Base-by-base conservation (phyloP, 1,284 basidiomycete genomes). In the Chalciporus sp. region DNA sequence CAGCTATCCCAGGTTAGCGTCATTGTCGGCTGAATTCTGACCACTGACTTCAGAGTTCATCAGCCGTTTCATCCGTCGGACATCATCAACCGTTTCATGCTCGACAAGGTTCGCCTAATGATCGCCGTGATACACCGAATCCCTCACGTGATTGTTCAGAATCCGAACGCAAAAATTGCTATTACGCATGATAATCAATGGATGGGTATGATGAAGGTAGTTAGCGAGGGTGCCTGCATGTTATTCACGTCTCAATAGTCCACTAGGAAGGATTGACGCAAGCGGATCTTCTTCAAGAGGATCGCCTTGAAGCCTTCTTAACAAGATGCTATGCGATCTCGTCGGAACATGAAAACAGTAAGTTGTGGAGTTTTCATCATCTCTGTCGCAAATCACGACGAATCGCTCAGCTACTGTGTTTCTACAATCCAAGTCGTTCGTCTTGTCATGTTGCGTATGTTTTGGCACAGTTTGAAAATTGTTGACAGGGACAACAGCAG, bases 121-220 rank as follows among this genome's bases (percentile, higher is more conserved):
- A n/a, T 16, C 9, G 42, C 20, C 4, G 42, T 14, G 27, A 14
- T 43, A 43, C n/a, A 26, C n/a, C n/a, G 42, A 11, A n/a, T 43
- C 27, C 27, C 42, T 43, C 16, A 43, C 26, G 42, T 28, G 14
- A 27, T 43, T 12, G 42, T 14, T 28, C 42, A 43, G 42, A 43
- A 28, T 43, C 20, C 42, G 7, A 43, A 43, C 26, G 42, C 42
- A 11, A 43, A 26, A 26, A 11, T 43, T 28, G 42, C 42, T 43
- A 43, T 43, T 28, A 43, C 42, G 14, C 42, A 43, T 43, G 42
- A 43, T 27, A 27, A 16, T 23, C 42, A 43, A 43, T 43, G 42
- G 42, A 43, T 43, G 42, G 42, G 27, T 28, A 43, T 43, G 42
- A 43, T 43, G 42, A 43, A 43, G 42, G 42, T 43, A 43, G 42